These are phyloP conservation scores for Populus nigra DNA, from an alignment of 345 rosid species.

Conservation along the genomic window DNA sequence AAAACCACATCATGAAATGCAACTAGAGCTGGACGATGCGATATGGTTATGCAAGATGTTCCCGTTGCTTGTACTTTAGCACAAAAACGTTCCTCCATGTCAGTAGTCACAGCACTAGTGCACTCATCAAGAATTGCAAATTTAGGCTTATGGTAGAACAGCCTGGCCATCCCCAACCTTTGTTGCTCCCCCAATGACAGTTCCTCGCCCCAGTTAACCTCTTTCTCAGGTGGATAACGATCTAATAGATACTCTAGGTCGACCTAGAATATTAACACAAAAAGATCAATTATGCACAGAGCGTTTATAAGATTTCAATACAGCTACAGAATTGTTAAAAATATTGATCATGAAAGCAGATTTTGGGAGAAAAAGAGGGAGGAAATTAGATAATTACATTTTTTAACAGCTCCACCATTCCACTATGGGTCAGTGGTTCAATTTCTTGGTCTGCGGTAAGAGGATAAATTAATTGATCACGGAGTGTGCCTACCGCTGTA, in stretches of 20 bases:
- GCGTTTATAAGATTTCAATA: background rate
- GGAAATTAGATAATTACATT: slow-evolving; percentile 52
- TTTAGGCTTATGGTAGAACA: slow-evolving; percentile 95
- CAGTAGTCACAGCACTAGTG: slow-evolving; percentile 99
- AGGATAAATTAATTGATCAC: slow-evolving; percentile 97
- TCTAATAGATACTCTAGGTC: slow-evolving; percentile 89
- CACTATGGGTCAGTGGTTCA: slow-evolving; percentile 63
- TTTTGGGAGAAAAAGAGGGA: background rate
- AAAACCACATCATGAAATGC: slow-evolving; percentile 95
- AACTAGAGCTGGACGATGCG: slow-evolving; percentile 97
- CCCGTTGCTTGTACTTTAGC: slow-evolving; percentile 98
- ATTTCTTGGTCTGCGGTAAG: slow-evolving; percentile 71
- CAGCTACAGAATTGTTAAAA: background rate
- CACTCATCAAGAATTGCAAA: slow-evolving; percentile 99
- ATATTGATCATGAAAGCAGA: background rate
- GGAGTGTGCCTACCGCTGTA: slow-evolving; percentile 97
- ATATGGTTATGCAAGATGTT: slow-evolving; percentile 98
- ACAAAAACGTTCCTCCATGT: slow-evolving; percentile 98
- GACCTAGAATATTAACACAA: slow-evolving; percentile 50
- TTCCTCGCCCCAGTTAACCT: slow-evolving; percentile 97
- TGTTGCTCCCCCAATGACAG: slow-evolving; percentile 98
- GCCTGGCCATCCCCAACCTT: slow-evolving; percentile 96
- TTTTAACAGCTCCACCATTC: slow-evolving; percentile 85
- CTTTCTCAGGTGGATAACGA: slow-evolving; percentile 83
- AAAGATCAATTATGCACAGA: background rate